Evolutionary conservation across 2,329 filamentous ascomycete genomes (phyloP).

Genomic region (Alternaria triticina): DNA sequence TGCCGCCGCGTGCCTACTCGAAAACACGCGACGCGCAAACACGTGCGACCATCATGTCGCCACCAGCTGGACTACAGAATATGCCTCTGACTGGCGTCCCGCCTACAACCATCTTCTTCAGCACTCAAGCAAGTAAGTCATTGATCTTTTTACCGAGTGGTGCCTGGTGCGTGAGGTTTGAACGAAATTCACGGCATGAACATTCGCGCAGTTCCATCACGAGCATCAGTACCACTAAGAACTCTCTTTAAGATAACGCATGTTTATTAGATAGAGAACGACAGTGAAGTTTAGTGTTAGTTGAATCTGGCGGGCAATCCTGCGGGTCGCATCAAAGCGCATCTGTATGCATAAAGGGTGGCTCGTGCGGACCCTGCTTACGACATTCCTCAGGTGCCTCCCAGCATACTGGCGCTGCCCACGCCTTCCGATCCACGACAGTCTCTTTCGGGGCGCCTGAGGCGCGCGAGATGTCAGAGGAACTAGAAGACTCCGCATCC

Average conservation of each 20-base stretch:
- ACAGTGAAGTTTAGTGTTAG: no score
- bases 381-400: neutral
- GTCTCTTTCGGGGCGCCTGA: neutral
- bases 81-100: no score
- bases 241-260: no score
- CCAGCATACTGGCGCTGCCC: neutral
- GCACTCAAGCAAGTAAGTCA: no score
- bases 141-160: no score
- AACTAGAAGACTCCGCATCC: neutral
- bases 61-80: no score
- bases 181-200: no score
- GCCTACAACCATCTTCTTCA: no score
- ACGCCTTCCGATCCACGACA: neutral
- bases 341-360: neutral
- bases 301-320: no score
- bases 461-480: neutral
- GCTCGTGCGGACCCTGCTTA: neutral
- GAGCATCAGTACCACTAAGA: rapidly evolving
- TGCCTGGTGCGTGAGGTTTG: no score
- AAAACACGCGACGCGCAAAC: neutral
- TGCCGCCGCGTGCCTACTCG: neutral
- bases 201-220: no score
- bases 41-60: neutral
- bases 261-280: no score
- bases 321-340: neutral